Base-by-base conservation (phyloP, 208 protist species). In the Leptomonas pyrrhocoris region DNA sequence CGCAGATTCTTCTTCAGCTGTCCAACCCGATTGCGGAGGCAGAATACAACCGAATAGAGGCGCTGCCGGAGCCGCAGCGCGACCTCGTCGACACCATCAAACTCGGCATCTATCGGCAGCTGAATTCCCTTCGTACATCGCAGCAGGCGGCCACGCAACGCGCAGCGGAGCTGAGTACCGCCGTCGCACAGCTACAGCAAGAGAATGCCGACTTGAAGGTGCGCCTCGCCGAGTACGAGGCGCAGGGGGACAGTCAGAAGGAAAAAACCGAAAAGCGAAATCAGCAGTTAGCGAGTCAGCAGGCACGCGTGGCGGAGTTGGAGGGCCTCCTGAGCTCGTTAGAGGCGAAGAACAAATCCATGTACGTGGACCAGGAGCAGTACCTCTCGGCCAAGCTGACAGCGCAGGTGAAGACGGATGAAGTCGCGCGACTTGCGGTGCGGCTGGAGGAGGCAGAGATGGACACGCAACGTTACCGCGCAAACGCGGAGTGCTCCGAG, bases 51-150 rank as follows among this genome's bases (percentile, higher is more conserved):
- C 68, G 61, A 16, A 85, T 96, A 55, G 84, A 94, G 27, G 74
- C 70, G 1, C 60, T 92, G 6, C 75, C 88, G 2, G 88, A 96
- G 64, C 25, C 67, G 2, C 69, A 94, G 70, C 79, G 91, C 0
- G 91, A 96, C 65, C 55, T 96, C 15, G 73, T 96, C 2, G 91
- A 94, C 59, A 80, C 86, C 2, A 79, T 94, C 7, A 96, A 96
- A 61, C 79, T 94, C 19, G 88, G 91, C 58, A 92, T 96, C 50
- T 93, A 83, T 59, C 81, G 85, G 18, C 91, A 94, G 58, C 45
- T 96, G 5, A 84, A 84, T 27, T 75, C 85, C 0, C 74, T 94
- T 45, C 80, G 80, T 16, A 83, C 83, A 0, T 87, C 77, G 2
- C 67, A 75, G 28, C 75, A 92, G 56, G 68, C 88, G 0, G 86